A percentile compares a stretch with the other conserved stretches of the same genome.
These are phyloP conservation scores for Penicillium paxilli DNA, from an alignment of 495 filamentous ascomycete species.

Conservation along the genomic window DNA sequence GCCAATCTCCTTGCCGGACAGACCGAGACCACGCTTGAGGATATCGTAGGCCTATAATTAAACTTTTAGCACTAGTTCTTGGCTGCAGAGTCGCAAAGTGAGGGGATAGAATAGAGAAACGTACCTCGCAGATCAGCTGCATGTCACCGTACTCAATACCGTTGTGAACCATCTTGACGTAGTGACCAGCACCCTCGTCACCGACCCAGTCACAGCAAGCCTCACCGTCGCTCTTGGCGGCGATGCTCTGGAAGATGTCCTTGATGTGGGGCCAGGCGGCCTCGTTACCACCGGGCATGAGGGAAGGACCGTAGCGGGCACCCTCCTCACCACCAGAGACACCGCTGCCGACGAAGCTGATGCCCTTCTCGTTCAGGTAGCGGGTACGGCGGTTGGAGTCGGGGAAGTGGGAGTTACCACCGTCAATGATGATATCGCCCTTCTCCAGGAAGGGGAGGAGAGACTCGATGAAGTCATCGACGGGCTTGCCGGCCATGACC, in stretches of 20 bases:
- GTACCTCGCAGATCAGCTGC: conserved; percentile 98
- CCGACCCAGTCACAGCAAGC: conserved; percentile 99
- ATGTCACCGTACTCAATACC: conserved; percentile 99
- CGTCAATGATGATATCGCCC: conserved; percentile 99
- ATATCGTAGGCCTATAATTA: conserved; percentile 90
- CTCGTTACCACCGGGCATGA: conserved; percentile 99
- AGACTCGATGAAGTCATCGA: conserved; percentile 97
- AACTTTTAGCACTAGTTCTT: background rate
- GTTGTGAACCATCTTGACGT: conserved; percentile 99
- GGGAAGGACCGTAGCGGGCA: conserved; percentile 91
- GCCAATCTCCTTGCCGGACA: conserved; percentile 87
- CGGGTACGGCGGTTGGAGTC: conserved; percentile 95
- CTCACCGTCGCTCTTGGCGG: conserved; percentile 95
- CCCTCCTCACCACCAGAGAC: conserved; percentile 99
- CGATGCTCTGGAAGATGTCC: conserved; percentile 96
- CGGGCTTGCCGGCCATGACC: conserved; percentile 95
- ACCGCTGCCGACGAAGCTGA: conserved; percentile 95
- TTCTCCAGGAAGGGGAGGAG: conserved; percentile 85
- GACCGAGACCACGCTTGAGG: conserved; percentile 91
- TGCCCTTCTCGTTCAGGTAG: conserved; percentile 81
- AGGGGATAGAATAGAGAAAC: conserved; percentile 3
- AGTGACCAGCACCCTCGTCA: conserved; percentile 98
- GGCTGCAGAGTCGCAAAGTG: background rate
- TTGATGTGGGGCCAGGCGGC: conserved; percentile 98
- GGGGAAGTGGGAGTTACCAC: conserved; percentile 98